phyloP scores from a whole-genome alignment of 306 rosid species.

The Pueraria montana region DNA sequence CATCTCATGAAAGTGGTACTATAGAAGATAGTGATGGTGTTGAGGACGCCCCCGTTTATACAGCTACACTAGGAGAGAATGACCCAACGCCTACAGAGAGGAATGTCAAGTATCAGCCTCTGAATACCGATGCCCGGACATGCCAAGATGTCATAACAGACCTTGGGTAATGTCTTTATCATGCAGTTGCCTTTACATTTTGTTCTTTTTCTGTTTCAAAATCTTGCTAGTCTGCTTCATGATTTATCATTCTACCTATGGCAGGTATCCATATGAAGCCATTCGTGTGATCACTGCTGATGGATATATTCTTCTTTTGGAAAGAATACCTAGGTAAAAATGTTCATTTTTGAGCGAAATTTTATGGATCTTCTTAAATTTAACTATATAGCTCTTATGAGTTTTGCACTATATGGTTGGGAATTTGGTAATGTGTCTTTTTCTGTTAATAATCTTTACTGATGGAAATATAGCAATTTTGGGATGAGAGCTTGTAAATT shows the following conservation, averaged over 20 bases:
- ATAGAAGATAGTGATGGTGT: constrained; percentile 43
- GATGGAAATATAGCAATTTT: too few species aligned
- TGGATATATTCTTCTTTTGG: constrained; percentile 93
- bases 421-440: not conserved
- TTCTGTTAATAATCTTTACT: too few species aligned
- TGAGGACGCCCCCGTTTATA: constrained; percentile 48
- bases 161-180: constrained; percentile 71
- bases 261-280: constrained; percentile 94
- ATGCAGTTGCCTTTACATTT: constrained; percentile 27
- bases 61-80: constrained; percentile 67
- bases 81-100: constrained; percentile 61
- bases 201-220: constrained; percentile 6
- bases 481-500: too few species aligned
- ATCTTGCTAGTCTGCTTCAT: constrained; percentile 25
- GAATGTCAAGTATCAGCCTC: constrained; percentile 62
- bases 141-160: constrained; percentile 97
- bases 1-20: constrained; percentile 45
- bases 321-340: constrained; percentile 91
- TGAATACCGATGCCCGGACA: constrained; percentile 93
- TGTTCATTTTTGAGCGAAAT: not conserved
- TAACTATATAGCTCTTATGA: constrained; percentile 26
- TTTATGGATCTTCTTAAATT: constrained; percentile 6
- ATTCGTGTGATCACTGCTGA: constrained; percentile 85
- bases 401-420: constrained; percentile 26
- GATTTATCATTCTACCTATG: constrained; percentile 37